phyloP scores from a whole-genome alignment of 192 early-diverging fungal genomes.

The Neocallimastix lanati region DNA sequence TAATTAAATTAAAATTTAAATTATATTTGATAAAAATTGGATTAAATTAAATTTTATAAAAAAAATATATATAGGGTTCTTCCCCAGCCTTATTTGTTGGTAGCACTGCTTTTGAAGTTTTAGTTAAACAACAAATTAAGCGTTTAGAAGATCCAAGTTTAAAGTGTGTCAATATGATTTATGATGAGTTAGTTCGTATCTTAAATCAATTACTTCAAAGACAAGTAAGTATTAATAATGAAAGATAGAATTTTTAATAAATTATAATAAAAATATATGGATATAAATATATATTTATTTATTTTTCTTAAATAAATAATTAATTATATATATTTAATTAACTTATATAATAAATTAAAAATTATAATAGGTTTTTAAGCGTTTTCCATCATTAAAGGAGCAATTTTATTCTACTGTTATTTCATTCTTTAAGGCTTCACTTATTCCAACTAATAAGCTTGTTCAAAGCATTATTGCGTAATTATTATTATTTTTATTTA shows the following conservation, averaged over 20 bases:
- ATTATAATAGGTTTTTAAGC: slow-evolving; percentile 52
- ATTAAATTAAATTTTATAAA: no score
- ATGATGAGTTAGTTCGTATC: slow-evolving; percentile 95
- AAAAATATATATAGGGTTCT: no score
- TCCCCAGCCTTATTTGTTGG: slow-evolving; percentile 95
- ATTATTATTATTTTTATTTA: slow-evolving; percentile 12
- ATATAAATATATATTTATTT: no score
- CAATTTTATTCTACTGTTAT: slow-evolving; percentile 86
- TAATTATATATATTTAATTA: no score
- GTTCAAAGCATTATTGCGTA: slow-evolving; percentile 76
- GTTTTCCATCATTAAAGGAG: slow-evolving; percentile 89
- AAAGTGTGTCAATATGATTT: slow-evolving; percentile 86
- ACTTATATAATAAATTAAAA: no score
- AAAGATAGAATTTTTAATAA: no score
- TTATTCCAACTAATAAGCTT: slow-evolving; percentile 84
- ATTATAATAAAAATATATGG: no score
- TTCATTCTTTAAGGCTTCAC: slow-evolving; percentile 77
- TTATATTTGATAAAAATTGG: no score
- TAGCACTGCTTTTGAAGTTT: slow-evolving; percentile 91
- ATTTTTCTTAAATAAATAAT: no score
- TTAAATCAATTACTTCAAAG: slow-evolving; percentile 80
- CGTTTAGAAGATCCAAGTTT: slow-evolving; percentile 93
- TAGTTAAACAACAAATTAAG: slow-evolving; percentile 98
- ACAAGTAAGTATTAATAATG: slow-evolving; percentile 23
- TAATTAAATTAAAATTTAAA: no score